Conservation (phyloP, 352 stramenopile species). For the Phytophthora sp. region DNA sequence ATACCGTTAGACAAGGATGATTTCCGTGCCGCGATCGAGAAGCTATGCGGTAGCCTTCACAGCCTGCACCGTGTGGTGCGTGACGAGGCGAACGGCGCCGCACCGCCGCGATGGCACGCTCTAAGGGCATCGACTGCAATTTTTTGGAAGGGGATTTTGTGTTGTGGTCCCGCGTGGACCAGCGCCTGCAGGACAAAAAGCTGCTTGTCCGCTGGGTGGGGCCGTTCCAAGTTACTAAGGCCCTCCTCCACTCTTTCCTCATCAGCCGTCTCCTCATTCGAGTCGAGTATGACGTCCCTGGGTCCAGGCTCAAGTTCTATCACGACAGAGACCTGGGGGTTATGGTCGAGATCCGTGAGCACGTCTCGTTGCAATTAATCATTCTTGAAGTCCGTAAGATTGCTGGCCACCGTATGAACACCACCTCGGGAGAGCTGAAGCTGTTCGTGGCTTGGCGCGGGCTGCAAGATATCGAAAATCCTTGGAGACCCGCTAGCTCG, state of each 20-base stretch:
- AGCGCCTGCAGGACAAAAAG: slow-evolving; percentile 3
- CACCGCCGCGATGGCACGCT: slow-evolving; percentile 1
- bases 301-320: slow-evolving; percentile 17
- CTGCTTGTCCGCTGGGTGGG: slow-evolving; percentile 9
- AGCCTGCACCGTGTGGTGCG: neutral
- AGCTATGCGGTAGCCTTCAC: neutral
- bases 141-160: slow-evolving; percentile 17
- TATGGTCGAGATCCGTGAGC: slow-evolving; percentile 11
- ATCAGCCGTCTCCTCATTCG: slow-evolving; percentile 15
- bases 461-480: slow-evolving; percentile 13
- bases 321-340: neutral
- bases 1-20: neutral
- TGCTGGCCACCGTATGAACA: neutral
- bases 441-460: slow-evolving; percentile 13
- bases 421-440: neutral
- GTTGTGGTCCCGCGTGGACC: slow-evolving; percentile 11
- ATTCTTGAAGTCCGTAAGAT: slow-evolving; percentile 6
- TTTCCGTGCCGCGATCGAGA: neutral
- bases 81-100: neutral
- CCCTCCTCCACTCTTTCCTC: slow-evolving; percentile 13
- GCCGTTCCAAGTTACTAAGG: slow-evolving; percentile 8
- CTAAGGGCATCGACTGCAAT: slow-evolving; percentile 10
- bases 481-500: slow-evolving; percentile 5
- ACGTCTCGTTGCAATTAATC: slow-evolving; percentile 5
- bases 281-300: slow-evolving; percentile 7